These are phyloP conservation scores for Populus deltoides DNA, from an alignment of 345 rosid genomes.

Conservation along the genomic window DNA sequence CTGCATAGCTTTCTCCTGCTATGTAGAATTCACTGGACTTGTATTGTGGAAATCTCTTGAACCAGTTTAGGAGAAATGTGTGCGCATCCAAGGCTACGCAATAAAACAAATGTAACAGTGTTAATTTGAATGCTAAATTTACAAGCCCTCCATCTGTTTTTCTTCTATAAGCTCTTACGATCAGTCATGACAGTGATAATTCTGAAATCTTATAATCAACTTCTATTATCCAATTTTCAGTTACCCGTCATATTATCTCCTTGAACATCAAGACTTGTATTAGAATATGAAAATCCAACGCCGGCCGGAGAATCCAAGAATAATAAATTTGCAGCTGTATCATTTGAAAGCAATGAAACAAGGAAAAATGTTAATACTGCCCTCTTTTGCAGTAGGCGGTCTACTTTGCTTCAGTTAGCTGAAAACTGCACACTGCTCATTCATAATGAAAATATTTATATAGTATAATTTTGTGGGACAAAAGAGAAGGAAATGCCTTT, in stretches of 20 bases:
- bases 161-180: too few relatives aligned
- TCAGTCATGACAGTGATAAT: too few relatives aligned
- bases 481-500: neutral
- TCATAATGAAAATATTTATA: too few relatives aligned
- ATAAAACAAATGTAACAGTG: neutral
- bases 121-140: too few relatives aligned
- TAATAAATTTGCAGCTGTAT: constrained; percentile 18
- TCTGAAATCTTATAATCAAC: too few relatives aligned
- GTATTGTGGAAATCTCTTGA: constrained; percentile 32
- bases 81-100: constrained; percentile 24
- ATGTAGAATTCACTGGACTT: constrained; percentile 26
- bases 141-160: too few relatives aligned
- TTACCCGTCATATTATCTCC: constrained; percentile 13
- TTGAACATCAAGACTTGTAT: neutral
- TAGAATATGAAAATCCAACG: constrained; percentile 25
- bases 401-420: too few relatives aligned
- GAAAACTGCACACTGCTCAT: too few relatives aligned
- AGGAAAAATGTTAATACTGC: too few relatives aligned
- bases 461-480: too few relatives aligned
- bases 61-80: constrained; percentile 31
- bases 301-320: constrained; percentile 25
- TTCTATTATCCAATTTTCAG: neutral
- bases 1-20: constrained; percentile 36
- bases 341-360: too few relatives aligned
- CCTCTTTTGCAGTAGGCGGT: too few relatives aligned